Percentiles rank a stretch among this genome's conserved stretches.
Evolutionary conservation across 2,329 filamentous ascomycete genomes (phyloP).

Genomic region (Cryphonectria naterciae): DNA sequence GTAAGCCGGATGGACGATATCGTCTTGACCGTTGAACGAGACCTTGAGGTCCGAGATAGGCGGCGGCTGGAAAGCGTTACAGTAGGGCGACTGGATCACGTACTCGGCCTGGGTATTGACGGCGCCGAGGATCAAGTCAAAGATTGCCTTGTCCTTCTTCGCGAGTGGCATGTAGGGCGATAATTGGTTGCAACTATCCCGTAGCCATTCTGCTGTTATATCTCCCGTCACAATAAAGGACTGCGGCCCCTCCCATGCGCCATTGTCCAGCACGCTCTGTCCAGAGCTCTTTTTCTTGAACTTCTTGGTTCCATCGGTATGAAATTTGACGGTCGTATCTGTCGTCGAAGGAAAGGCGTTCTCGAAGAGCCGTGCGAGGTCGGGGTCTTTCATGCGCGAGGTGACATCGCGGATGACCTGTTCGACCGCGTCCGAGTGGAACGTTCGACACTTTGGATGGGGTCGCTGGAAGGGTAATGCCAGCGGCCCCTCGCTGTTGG

Average conservation of each 20-base stretch:
- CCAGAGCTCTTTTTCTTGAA: conserved; percentile 43
- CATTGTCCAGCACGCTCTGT: conserved; percentile 49
- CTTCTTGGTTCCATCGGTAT: conserved; percentile 63
- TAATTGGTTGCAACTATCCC: conserved; percentile 89
- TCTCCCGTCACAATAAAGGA: conserved; percentile 92
- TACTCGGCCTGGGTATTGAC: conserved; percentile 97
- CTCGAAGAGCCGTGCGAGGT: conserved; percentile 89
- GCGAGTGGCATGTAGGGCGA: conserved; percentile 86
- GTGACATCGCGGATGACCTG: conserved; percentile 84
- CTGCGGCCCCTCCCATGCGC: conserved; percentile 81
- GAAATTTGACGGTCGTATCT: conserved; percentile 88
- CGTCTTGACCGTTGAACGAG: conserved; percentile 79
- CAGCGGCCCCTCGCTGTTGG: conserved; percentile 79
- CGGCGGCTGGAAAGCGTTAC: conserved; percentile 97
- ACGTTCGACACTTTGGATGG: conserved; percentile 80
- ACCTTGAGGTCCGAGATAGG: conserved; percentile 75
- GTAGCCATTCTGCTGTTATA: conserved; percentile 91
- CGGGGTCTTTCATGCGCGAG: conserved; percentile 77
- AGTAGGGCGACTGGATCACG: conserved; percentile 93
- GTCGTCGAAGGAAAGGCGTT: conserved; percentile 93
- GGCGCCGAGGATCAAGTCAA: conserved; percentile 82
- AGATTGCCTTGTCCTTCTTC: conserved; percentile 77
- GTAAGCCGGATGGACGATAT: conserved; percentile 83
- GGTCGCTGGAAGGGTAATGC: conserved; percentile 86
- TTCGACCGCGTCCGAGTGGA: conserved; percentile 84